These are phyloP conservation scores for Kluyveromyces nonfermentans DNA, from an alignment of 805 yeast species.

Conservation along the genomic window DNA sequence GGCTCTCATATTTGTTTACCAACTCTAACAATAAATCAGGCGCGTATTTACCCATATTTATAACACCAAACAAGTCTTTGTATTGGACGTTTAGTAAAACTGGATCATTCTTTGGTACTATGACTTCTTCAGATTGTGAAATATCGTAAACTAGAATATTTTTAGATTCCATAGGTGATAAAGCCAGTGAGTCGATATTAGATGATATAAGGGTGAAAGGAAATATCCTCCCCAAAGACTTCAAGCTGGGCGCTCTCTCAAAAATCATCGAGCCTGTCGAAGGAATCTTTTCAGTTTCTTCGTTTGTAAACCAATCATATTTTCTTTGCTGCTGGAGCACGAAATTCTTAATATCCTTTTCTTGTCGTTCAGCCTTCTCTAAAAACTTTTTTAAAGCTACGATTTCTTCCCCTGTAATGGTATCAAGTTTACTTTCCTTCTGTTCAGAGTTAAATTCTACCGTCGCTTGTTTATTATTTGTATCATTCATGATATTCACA, in stretches of 20 bases:
- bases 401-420: conserved; percentile 7
- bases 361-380: conserved; percentile 13
- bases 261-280: conserved; percentile 17
- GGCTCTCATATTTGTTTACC: conserved; percentile 14
- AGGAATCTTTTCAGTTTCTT: conserved; percentile 1
- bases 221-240: not conserved
- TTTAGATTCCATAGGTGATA: not conserved
- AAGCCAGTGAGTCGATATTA: not conserved
- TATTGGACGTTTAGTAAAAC: conserved; percentile 14
- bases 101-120: conserved; percentile 7
- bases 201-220: not conserved
- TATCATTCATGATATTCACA: not conserved
- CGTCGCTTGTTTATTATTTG: not conserved
- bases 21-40: conserved; percentile 19
- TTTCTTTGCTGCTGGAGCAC: conserved; percentile 13
- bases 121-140: conserved; percentile 3
- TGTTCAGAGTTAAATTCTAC: not conserved
- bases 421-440: not conserved
- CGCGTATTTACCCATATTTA: conserved; percentile 15
- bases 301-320: conserved; percentile 18
- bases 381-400: conserved; percentile 15
- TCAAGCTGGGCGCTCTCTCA: not conserved
- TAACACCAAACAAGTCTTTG: conserved; percentile 20
- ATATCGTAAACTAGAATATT: conserved; percentile 11
- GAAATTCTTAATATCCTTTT: conserved; percentile 12